Conservation (phyloP, 2,329 filamentous ascomycete genomes). For the Helotiales sp. region DNA sequence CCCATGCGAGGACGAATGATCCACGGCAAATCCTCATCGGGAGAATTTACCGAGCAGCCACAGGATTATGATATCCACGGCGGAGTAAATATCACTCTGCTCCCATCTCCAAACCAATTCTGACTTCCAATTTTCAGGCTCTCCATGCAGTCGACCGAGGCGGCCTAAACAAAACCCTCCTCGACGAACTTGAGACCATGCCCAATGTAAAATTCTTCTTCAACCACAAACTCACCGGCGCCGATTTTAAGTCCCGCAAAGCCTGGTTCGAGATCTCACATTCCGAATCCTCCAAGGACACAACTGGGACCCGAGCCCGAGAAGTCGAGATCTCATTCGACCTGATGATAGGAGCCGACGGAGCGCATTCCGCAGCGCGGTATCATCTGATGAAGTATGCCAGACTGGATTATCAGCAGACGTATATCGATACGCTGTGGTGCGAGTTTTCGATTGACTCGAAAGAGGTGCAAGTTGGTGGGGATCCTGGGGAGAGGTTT, state of each 20-base stretch:
- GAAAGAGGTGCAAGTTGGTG: conserved; percentile 38
- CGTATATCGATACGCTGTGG: conserved; percentile 97
- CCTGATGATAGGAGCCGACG: conserved; percentile 91
- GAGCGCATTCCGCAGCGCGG: conserved; percentile 87
- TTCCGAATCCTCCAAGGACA: conserved; percentile 41
- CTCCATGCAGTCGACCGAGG: conserved; percentile 88
- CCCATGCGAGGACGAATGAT: conserved; percentile 98
- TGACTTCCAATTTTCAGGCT: conserved; percentile 54
- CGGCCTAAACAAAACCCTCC: conserved; percentile 78
- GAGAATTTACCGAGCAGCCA: conserved; percentile 73
- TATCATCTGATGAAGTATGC: conserved; percentile 97
- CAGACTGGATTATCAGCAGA: conserved; percentile 87
- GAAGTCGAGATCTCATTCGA: conserved; percentile 90
- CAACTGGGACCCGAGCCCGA: conserved; percentile 36
- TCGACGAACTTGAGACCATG: conserved; percentile 81
- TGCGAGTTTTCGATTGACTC: conserved; percentile 89
- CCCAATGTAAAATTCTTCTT: conserved; percentile 93
- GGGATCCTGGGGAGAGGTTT: conserved; percentile 58
- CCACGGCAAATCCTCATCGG: conserved; percentile 70
- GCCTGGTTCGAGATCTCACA: conserved; percentile 82
- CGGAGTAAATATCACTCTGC: conserved; percentile 60
- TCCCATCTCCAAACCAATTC: neutral
- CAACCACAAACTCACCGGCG: conserved; percentile 89
- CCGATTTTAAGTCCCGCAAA: conserved; percentile 77
- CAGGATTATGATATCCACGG: conserved; percentile 92